phyloP scores from a whole-genome alignment of 2,329 filamentous ascomycete genomes.

The Aspergillus intermedius region DNA sequence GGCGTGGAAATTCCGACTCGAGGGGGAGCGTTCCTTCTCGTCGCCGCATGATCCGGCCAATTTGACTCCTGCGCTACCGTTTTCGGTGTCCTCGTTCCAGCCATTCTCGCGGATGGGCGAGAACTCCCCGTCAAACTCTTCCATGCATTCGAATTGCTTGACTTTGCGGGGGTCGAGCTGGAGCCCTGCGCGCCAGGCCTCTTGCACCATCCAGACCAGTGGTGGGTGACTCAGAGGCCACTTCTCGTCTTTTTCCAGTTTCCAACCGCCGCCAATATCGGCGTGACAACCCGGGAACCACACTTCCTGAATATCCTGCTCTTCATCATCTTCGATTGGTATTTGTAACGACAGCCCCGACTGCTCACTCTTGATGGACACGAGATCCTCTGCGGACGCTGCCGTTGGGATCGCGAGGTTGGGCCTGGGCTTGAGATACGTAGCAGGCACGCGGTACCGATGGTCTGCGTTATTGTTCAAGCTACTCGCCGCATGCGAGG shows the following conservation, averaged over 20 bases:
- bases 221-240: conserved; percentile 60
- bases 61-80: conserved; percentile 4
- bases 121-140: conserved; percentile 34
- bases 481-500: conserved; percentile 8
- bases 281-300: conserved; percentile 70
- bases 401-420: conserved; percentile 24
- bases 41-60: conserved; percentile 6
- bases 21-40: conserved; percentile 19
- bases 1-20: conserved; percentile 46
- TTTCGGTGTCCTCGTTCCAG: conserved; percentile 4
- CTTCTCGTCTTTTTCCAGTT: conserved; percentile 48
- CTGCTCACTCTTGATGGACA: conserved; percentile 24
- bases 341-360: conserved; percentile 26
- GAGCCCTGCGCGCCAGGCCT: conserved; percentile 60
- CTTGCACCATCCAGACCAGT: conserved; percentile 64
- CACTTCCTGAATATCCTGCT: conserved; percentile 70
- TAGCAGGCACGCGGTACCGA: conserved; percentile 24
- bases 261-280: conserved; percentile 74
- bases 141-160: conserved; percentile 57
- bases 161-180: conserved; percentile 64
- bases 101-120: conserved; percentile 24
- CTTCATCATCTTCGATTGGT: conserved; percentile 25
- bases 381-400: conserved; percentile 23
- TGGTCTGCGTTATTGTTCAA: conserved; percentile 6
- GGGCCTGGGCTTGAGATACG: conserved; percentile 5